phyloP scores from a whole-genome alignment of 2,329 filamentous ascomycete genomes.

The Ceratocystis diversiconidia region DNA sequence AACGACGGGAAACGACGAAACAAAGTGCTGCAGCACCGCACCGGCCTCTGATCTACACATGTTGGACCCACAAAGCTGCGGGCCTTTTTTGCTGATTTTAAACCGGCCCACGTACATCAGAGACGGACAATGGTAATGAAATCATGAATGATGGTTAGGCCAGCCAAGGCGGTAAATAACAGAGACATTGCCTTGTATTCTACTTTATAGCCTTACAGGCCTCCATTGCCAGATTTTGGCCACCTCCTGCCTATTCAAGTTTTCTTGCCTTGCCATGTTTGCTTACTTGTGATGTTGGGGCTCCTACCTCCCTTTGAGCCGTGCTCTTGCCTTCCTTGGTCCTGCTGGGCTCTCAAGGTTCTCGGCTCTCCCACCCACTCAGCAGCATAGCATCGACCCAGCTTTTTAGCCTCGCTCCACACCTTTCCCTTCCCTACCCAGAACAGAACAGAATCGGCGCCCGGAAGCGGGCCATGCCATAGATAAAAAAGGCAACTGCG shows the following conservation, averaged over 20 bases:
- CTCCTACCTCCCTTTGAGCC: constrained; percentile 2
- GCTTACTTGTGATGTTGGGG: not conserved
- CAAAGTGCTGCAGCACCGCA: not conserved
- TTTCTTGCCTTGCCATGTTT: not conserved
- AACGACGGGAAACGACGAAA: not conserved
- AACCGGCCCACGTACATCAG: too few relatives aligned
- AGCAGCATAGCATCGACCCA: not conserved
- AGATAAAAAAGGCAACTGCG: constrained; percentile 2
- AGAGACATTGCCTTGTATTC: not conserved
- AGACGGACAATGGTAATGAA: not conserved
- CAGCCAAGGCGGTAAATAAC: too few relatives aligned
- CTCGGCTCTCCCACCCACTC: not conserved
- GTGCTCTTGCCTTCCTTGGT: constrained; percentile 5
- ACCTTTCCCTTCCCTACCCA: too few relatives aligned
- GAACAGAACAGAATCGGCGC: not conserved
- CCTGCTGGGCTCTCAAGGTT: not conserved
- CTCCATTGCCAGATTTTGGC: too few relatives aligned
- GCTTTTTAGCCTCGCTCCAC: too few relatives aligned
- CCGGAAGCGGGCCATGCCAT: too few relatives aligned
- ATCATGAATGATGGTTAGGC: not conserved
- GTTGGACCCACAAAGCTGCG: too few relatives aligned
- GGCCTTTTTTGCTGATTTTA: too few relatives aligned
- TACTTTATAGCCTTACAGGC: too few relatives aligned
- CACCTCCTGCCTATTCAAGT: not conserved
- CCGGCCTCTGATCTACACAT: too few relatives aligned